phyloP scores from a whole-genome alignment of 2,329 filamentous ascomycete genomes.

The Coleophoma crateriformis region DNA sequence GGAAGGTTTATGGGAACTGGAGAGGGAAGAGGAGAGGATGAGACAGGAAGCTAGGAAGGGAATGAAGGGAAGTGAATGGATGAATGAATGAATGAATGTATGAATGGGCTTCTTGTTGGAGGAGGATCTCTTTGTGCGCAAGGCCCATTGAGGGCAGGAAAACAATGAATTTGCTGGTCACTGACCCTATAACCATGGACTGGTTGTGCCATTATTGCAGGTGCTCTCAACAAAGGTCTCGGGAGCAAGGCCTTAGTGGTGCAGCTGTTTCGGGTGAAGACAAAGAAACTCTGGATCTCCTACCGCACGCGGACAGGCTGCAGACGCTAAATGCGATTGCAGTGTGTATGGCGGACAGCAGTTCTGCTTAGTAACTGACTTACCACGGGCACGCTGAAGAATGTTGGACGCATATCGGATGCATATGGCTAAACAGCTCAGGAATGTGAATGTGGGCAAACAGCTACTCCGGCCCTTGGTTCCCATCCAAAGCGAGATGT shows the following conservation, averaged over 20 bases:
- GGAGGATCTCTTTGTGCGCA: constrained; percentile 24
- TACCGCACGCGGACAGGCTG: constrained; percentile 1
- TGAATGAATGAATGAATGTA: constrained; percentile 8
- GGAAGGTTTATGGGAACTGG: background rate
- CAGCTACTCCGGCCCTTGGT: constrained; percentile 1
- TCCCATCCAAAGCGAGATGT: background rate
- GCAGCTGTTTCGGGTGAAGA: constrained; percentile 9
- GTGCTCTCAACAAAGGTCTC: constrained; percentile 25
- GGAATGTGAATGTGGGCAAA: constrained; percentile 2
- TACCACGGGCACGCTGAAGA: constrained; percentile 2
- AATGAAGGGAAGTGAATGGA: constrained; percentile 10
- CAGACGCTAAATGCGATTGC: background rate
- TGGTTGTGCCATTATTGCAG: constrained; percentile 23
- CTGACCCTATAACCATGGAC: constrained; percentile 13
- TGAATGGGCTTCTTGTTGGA: constrained; percentile 25
- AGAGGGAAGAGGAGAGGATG: background rate
- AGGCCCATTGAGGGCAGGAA: constrained; percentile 21
- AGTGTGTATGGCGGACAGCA: background rate
- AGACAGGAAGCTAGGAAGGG: background rate
- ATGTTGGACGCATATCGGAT: background rate
- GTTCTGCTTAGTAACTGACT: constrained; percentile 2
- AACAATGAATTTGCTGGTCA: constrained; percentile 25
- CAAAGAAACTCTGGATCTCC: constrained; percentile 2
- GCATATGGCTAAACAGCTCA: background rate
- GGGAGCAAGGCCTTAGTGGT: constrained; percentile 21